phyloP scores from a whole-genome alignment of 257 asterid species.

The Gynochthodes officinalis region DNA sequence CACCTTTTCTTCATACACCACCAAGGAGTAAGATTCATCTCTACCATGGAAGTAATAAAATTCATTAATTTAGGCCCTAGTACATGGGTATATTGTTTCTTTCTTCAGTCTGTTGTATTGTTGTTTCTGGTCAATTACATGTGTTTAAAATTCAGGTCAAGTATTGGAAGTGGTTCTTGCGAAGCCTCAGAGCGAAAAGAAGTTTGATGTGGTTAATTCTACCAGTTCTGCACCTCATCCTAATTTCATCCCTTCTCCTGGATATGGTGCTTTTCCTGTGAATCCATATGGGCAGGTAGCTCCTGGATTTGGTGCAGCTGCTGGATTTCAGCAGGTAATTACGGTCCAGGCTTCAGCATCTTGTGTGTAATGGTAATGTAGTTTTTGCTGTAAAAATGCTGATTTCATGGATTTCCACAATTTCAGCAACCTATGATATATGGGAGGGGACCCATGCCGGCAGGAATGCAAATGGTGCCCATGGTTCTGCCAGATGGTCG shows the following conservation, averaged over 20 bases:
- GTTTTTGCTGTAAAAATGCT: slow-evolving; percentile 6
- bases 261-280: slow-evolving; percentile 70
- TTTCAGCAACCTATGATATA: slow-evolving; percentile 84
- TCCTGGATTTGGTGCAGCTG: slow-evolving; percentile 68
- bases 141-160: slow-evolving; percentile 55
- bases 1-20: not conserved
- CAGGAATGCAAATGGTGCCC: slow-evolving; percentile 99
- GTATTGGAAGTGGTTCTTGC: slow-evolving; percentile 84
- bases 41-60: not conserved
- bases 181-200: slow-evolving; percentile 91
- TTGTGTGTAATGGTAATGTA: not conserved
- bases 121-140: slow-evolving; percentile 9
- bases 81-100: not conserved
- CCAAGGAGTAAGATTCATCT: not conserved
- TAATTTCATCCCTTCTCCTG: slow-evolving; percentile 75
- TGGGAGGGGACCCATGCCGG: slow-evolving; percentile 95
- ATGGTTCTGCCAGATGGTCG: slow-evolving; percentile 98
- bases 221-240: slow-evolving; percentile 51
- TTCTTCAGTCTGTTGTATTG: not conserved
- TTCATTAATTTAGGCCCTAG: not conserved
- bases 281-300: slow-evolving; percentile 68
- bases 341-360: not conserved
- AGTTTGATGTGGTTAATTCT: slow-evolving; percentile 55
- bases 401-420: slow-evolving; percentile 4
- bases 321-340: slow-evolving; percentile 83